Evolutionary conservation across 805 yeast species (phyloP).

Genomic region (Diddensiella santjacobensis): DNA sequence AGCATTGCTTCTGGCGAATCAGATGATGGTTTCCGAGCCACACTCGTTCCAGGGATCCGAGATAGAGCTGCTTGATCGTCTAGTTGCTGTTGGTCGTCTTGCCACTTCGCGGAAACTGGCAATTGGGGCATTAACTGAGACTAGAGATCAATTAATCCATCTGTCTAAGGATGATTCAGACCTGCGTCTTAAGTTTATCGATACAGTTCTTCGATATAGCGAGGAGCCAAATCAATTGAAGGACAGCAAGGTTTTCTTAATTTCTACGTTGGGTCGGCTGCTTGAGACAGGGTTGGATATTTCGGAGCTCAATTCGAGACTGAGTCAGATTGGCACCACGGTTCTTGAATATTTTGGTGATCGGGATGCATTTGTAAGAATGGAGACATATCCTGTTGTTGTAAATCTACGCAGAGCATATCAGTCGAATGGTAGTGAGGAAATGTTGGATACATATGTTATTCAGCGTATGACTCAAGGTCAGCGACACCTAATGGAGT

Average conservation of each 20-base stretch:
- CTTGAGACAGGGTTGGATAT: background rate
- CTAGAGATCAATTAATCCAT: constrained; percentile 21
- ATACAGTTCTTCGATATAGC: constrained; percentile 2
- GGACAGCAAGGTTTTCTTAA: constrained; percentile 6
- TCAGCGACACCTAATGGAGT: constrained; percentile 28
- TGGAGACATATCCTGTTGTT: constrained; percentile 30
- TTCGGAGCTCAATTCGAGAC: constrained; percentile 4
- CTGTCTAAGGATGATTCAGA: background rate
- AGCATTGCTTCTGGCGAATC: constrained; percentile 22
- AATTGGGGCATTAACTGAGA: constrained; percentile 22
- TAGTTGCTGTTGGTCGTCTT: constrained; percentile 12
- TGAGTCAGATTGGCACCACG: constrained; percentile 8
- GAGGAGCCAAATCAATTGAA: background rate
- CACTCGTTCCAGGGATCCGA: constrained; percentile 17
- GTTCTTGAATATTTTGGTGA: constrained; percentile 18
- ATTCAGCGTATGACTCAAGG: constrained; percentile 24
- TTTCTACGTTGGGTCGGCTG: constrained; percentile 14
- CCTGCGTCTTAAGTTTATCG: constrained; percentile 8
- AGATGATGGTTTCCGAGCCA: constrained; percentile 17
- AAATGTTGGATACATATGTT: constrained; percentile 12
- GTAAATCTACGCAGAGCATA: constrained; percentile 9
- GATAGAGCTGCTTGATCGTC: constrained; percentile 15
- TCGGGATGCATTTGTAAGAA: constrained; percentile 27
- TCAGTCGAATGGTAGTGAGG: constrained; percentile 10
- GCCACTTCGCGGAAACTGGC: constrained; percentile 14